Conservation (phyloP, 2,329 filamentous ascomycete genomes). For the Coniosporium uncinatum region DNA sequence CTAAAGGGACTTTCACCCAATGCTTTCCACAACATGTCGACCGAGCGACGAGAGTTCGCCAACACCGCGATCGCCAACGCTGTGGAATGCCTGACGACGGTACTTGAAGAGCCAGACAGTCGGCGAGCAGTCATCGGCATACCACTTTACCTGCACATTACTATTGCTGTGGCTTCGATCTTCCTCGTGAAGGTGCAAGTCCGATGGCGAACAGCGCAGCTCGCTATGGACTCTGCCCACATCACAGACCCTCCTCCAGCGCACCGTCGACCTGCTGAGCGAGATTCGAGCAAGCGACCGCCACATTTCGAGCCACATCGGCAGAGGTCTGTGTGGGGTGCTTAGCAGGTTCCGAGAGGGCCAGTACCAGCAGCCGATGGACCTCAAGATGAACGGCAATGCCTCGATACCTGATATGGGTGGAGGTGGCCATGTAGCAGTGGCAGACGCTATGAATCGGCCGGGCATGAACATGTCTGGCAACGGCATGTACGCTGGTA, state of each 20-base stretch:
- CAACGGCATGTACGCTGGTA: too few species aligned
- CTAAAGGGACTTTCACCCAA: constrained; percentile 35
- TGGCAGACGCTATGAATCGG: not conserved
- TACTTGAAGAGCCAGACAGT: constrained; percentile 35
- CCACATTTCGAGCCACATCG: constrained; percentile 4
- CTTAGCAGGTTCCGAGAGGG: constrained; percentile 6
- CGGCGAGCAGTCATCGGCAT: constrained; percentile 34
- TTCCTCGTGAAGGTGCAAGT: constrained; percentile 34
- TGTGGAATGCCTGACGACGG: constrained; percentile 31
- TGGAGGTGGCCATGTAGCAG: not conserved
- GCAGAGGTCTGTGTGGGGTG: constrained; percentile 2
- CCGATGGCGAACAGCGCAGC: constrained; percentile 5
- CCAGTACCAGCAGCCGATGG: constrained; percentile 6
- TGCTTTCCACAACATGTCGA: constrained; percentile 30
- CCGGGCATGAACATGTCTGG: not conserved
- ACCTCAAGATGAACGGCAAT: not conserved
- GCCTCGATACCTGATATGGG: not conserved
- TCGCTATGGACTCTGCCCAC: constrained; percentile 2
- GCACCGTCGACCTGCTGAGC: constrained; percentile 2
- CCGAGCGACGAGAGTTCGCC: constrained; percentile 35
- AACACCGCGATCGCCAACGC: constrained; percentile 32
- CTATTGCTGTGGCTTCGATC: constrained; percentile 39
- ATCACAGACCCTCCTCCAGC: constrained; percentile 2
- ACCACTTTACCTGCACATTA: constrained; percentile 38
- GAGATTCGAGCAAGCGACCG: constrained; percentile 2